phyloP scores from a whole-genome alignment of 2,329 filamentous ascomycete species.

The Aspergillus sp. region DNA sequence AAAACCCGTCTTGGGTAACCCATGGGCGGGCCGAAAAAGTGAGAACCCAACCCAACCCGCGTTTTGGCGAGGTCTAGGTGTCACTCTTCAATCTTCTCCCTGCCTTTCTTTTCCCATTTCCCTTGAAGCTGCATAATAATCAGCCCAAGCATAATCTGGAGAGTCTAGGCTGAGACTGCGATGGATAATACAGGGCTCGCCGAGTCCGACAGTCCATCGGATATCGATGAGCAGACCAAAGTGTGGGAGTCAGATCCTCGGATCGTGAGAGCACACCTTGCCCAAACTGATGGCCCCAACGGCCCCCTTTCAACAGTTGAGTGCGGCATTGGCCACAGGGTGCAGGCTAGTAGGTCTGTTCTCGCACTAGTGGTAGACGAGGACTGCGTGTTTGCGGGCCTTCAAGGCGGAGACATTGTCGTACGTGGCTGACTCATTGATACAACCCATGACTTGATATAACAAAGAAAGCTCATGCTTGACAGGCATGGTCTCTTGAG shows the following conservation, averaged over 20 bases:
- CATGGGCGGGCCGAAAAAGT: too few relatives aligned
- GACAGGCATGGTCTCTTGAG: constrained; percentile 75
- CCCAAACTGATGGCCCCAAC: constrained; percentile 20
- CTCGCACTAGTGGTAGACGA: constrained; percentile 80
- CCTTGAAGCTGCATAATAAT: neutral
- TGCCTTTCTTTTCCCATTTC: neutral
- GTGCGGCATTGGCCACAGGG: constrained; percentile 44
- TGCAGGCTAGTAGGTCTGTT: constrained; percentile 44
- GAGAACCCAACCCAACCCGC: too few relatives aligned
- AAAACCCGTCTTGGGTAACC: too few relatives aligned
- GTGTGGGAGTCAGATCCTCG: constrained; percentile 32
- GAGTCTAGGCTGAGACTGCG: constrained; percentile 24
- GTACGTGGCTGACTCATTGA: constrained; percentile 43
- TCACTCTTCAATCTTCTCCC: constrained; percentile 3
- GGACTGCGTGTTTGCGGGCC: constrained; percentile 83
- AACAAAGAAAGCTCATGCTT: constrained; percentile 15
- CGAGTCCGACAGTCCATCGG: constrained; percentile 36
- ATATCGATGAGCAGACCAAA: constrained; percentile 36
- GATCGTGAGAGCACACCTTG: constrained; percentile 18
- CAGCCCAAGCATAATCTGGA: neutral
- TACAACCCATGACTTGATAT: neutral
- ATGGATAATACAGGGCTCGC: constrained; percentile 32
- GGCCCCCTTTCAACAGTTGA: constrained; percentile 25
- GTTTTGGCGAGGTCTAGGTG: too few relatives aligned
- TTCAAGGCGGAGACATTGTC: constrained; percentile 89